Percentiles rank a stretch among this genome's conserved stretches.
phyloP scores from a whole-genome alignment of 371 early-diverging fungal species.

The Funneliformis caledonium region DNA sequence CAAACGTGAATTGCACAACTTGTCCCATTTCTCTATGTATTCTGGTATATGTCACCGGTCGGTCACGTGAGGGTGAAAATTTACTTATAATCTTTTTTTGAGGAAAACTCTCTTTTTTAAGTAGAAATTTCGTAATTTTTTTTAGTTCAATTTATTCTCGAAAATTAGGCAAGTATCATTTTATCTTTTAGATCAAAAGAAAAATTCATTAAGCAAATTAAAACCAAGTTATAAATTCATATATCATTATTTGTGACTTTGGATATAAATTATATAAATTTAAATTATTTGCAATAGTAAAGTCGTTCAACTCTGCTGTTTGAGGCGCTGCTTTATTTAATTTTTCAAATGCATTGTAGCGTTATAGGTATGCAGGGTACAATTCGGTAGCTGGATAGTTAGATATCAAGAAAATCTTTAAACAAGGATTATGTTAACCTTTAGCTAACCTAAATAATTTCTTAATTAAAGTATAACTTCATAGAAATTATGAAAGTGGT shows the following conservation, averaged over 20 bases:
- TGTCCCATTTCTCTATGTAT: no score
- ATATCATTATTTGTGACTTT: not conserved
- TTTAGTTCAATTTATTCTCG: no score
- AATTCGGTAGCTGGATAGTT: not conserved
- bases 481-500: constrained; percentile 44
- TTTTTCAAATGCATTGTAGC: constrained; percentile 18
- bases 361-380: constrained; percentile 40
- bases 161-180: no score
- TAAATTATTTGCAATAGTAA: constrained; percentile 1
- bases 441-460: not conserved
- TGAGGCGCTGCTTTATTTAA: constrained; percentile 35
- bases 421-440: not conserved
- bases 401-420: not conserved
- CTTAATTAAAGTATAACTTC: not conserved
- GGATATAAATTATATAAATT: no score
- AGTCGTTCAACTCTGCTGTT: constrained; percentile 19
- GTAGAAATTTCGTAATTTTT: no score
- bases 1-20: no score
- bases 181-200: no score
- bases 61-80: no score
- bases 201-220: not conserved
- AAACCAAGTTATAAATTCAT: no score
- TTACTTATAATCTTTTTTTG: no score
- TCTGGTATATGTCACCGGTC: no score
- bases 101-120: no score